phyloP scores from a whole-genome alignment of 2,329 filamentous ascomycete species.

The Claviceps capensis region DNA sequence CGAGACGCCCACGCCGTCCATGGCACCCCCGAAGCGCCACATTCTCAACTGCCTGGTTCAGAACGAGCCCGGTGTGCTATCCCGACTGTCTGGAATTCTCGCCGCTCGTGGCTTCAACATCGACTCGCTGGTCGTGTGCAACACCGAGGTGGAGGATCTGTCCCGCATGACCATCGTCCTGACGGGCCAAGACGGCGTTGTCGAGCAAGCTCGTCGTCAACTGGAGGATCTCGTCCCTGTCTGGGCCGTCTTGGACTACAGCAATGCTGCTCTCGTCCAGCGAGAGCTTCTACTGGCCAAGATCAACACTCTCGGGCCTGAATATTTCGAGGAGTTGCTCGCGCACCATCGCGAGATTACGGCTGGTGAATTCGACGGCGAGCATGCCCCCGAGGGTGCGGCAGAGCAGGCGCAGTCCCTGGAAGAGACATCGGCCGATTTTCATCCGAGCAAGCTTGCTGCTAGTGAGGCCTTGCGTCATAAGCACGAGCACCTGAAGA shows the following conservation, averaged over 20 bases:
- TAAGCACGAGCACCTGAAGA: constrained; percentile 95
- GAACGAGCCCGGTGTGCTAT: constrained; percentile 95
- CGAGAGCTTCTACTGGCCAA: constrained; percentile 91
- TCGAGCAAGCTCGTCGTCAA: constrained; percentile 91
- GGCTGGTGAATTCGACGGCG: constrained; percentile 29
- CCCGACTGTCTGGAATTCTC: constrained; percentile 88
- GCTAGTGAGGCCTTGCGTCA: constrained; percentile 81
- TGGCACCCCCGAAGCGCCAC: constrained; percentile 79
- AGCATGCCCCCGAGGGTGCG: constrained; percentile 26
- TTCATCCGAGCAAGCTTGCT: constrained; percentile 78
- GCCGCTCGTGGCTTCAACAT: constrained; percentile 98
- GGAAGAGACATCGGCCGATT: constrained; percentile 47
- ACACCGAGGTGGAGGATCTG: constrained; percentile 90
- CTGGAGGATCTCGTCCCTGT: constrained; percentile 94
- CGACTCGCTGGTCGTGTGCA: constrained; percentile 93
- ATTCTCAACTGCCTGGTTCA: constrained; percentile 97
- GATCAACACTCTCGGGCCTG: constrained; percentile 88
- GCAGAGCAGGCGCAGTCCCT: constrained; percentile 25
- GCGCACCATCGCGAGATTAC: constrained; percentile 88
- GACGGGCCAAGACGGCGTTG: constrained; percentile 88
- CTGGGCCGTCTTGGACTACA: constrained; percentile 97
- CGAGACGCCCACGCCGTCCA: constrained; percentile 80
- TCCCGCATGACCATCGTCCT: constrained; percentile 98
- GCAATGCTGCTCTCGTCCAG: constrained; percentile 81
- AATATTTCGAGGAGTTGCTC: constrained; percentile 95